Evolutionary conservation across 192 early-diverging fungal species (phyloP), one percentile per base, ranked within the genome.

Genomic region (Thamnidium elegans): DNA sequence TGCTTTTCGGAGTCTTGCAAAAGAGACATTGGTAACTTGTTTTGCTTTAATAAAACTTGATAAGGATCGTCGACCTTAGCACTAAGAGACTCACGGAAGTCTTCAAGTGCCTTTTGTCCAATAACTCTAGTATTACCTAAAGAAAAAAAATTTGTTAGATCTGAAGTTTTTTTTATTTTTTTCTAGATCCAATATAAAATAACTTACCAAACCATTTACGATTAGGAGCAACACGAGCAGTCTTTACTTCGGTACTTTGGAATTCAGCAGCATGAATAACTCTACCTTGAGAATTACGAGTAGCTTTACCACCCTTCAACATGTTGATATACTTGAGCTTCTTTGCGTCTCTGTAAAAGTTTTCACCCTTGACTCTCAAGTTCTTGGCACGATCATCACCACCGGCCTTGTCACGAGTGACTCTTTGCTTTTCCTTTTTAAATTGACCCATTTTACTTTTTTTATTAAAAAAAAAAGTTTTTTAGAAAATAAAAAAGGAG

Each of bases 271-370:
- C 92, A 78, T 97, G 92, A 75, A 99, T 81, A 62, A 97, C 86
- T 64, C 93, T 89, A 58, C 97, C 97, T 65, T 90, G 84, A 58
- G 85, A 66, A 77, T 99, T 85, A 55, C 95, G 84, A 32, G 82
- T 85, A 15, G 95, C 82, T 62, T 78, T 86, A 32, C 97, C 94
- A 54, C 92, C 89, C 73, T 91, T 96, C 65, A 94, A 84, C 89
- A 99, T 92, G 71, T 97, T 94, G 70, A 97, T 75, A 61, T 89
- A 89, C 65, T 92, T 88, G 15, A 97, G 87, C 72, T 94, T 93
- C 74, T 94, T 94, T 51, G 89, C 90, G 84, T 99, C 97, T 61
- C 94, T 86, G 86, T 99, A 99, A 80, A 98, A 99, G 84, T 99
- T 99, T 71, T 95, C 94, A 53, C 97, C 97, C 83, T 98, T 98